Conservation (phyloP, 2,329 filamentous ascomycete species). For the Fusarium pseudograminearum region DNA sequence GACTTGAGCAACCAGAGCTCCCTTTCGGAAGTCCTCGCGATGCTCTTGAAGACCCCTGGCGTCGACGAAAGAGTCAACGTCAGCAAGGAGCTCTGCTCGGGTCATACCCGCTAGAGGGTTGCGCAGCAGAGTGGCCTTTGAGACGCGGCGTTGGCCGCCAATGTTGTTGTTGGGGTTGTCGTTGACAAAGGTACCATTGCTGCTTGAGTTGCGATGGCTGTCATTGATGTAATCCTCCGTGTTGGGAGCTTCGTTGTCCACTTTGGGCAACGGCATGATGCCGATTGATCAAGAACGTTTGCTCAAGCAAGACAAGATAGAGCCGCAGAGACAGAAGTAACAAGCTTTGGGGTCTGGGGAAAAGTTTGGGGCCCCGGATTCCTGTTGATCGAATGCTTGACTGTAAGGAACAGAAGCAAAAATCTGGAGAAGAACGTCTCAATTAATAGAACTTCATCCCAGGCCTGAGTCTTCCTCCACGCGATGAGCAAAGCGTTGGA, state of each 20-base stretch:
- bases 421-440: neutral
- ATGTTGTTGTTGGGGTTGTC: constrained; percentile 30
- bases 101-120: constrained; percentile 51
- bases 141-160: constrained; percentile 21
- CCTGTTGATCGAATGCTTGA: neutral
- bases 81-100: constrained; percentile 48
- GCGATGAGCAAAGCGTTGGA: neutral
- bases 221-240: constrained; percentile 14
- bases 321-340: neutral
- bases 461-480: neutral
- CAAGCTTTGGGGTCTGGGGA: constrained; percentile 6
- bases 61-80: constrained; percentile 55
- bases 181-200: constrained; percentile 38
- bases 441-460: constrained; percentile 25
- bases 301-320: neutral
- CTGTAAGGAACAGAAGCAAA: neutral
- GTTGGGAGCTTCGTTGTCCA: constrained; percentile 43
- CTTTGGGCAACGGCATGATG: constrained; percentile 45
- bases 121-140: constrained; percentile 47
- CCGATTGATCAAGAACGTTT: neutral
- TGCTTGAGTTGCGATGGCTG: constrained; percentile 34
- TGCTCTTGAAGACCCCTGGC: constrained; percentile 51
- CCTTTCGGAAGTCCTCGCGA: constrained; percentile 62
- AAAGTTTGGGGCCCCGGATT: constrained; percentile 26
- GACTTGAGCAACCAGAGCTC: constrained; percentile 63